These are phyloP conservation scores for Nemophila menziesii DNA, from an alignment of 257 asterid species.

Conservation along the genomic window DNA sequence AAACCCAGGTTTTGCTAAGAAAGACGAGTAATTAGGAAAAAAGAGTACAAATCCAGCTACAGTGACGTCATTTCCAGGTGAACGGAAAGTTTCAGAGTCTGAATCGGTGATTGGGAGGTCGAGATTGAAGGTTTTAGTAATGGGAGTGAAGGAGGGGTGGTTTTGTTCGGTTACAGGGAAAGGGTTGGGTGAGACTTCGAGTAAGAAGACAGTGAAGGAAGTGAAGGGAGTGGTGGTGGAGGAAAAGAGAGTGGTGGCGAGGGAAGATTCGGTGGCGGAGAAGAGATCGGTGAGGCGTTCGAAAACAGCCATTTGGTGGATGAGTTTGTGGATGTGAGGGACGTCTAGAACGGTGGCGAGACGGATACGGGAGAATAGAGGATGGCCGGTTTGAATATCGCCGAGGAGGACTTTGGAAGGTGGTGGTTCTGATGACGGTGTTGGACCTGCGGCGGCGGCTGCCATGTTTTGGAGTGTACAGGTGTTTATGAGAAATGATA, in stretches of 20 bases:
- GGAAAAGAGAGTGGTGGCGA: constrained; percentile 35
- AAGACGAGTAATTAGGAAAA: constrained; percentile 74
- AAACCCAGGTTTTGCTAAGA: constrained; percentile 76
- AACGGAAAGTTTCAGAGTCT: constrained; percentile 35
- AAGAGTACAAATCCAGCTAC: constrained; percentile 66
- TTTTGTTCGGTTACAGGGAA: constrained; percentile 7
- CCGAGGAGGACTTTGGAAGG: constrained; percentile 6
- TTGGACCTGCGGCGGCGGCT: constrained; percentile 39
- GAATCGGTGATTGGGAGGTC: constrained; percentile 64
- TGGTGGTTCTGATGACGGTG: constrained; percentile 19
- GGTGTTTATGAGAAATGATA: too few relatives aligned
- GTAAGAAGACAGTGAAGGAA: constrained; percentile 37
- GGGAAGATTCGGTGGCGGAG: constrained; percentile 32
- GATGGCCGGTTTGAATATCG: constrained; percentile 7
- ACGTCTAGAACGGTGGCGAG: constrained; percentile 27
- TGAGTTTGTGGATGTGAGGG: constrained; percentile 34
- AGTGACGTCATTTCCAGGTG: constrained; percentile 22
- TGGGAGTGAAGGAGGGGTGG: constrained; percentile 16
- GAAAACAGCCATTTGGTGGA: constrained; percentile 40
- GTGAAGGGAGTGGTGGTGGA: constrained; percentile 23
- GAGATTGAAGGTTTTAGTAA: constrained; percentile 24
- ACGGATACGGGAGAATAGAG: constrained; percentile 27
- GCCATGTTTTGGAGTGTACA: neutral
- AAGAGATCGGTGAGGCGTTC: constrained; percentile 28
- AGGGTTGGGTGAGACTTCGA: constrained; percentile 29